phyloP scores from a whole-genome alignment of 352 stramenopile species.

The Phytopythium helicoides region DNA sequence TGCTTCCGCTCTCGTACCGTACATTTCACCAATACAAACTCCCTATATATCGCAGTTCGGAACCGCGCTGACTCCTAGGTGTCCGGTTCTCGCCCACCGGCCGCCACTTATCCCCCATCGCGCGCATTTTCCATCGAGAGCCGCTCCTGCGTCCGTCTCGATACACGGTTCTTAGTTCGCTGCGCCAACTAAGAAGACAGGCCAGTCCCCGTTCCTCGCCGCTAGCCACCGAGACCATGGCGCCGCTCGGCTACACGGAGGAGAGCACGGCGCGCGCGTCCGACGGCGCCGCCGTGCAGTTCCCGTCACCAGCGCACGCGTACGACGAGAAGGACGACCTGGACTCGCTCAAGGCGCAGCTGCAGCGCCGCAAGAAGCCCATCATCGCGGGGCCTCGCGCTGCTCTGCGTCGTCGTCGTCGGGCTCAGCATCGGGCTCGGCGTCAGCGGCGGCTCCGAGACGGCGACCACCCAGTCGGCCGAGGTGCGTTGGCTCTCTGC shows the following conservation, averaged over 20 bases:
- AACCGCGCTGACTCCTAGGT: too few relatives aligned
- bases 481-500: slow-evolving; percentile 17
- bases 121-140: slow-evolving; percentile 8
- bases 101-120: too few relatives aligned
- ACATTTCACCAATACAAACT: too few relatives aligned
- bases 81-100: too few relatives aligned
- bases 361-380: slow-evolving; percentile 56
- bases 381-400: slow-evolving; percentile 57
- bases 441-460: slow-evolving; percentile 1
- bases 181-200: too few relatives aligned
- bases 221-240: too few relatives aligned
- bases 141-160: slow-evolving; percentile 3
- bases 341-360: slow-evolving; percentile 32
- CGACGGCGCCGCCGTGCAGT: slow-evolving; percentile 14
- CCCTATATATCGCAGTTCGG: too few relatives aligned
- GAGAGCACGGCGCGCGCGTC: slow-evolving; percentile 40
- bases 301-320: slow-evolving; percentile 14
- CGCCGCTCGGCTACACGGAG: slow-evolving; percentile 27
- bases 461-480: slow-evolving; percentile 36
- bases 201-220: too few relatives aligned
- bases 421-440: slow-evolving; percentile 37
- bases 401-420: slow-evolving; percentile 52
- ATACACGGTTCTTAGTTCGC: slow-evolving; percentile 1
- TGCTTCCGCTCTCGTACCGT: too few relatives aligned
- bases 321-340: slow-evolving; percentile 64